Evolutionary conservation across 306 rosid species (phyloP), one percentile per base, ranked within the genome.

Genomic region (Spatholobus suberectus): DNA sequence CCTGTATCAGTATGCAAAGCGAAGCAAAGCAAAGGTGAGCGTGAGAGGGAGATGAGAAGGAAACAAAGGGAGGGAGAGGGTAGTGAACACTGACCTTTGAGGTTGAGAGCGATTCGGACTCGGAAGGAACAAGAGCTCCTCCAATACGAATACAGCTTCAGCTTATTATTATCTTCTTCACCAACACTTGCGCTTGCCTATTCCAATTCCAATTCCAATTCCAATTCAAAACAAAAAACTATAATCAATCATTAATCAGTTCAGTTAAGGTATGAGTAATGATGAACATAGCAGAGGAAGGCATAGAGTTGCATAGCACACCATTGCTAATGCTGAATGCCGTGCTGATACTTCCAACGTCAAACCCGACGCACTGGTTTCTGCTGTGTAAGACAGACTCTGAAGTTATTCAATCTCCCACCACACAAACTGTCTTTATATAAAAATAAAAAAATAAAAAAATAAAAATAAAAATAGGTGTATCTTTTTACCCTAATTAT

Each of bases 81-180:
- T n/a, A 29, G 32, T 29, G 32, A 29, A 1, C 3, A 29, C 3
- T 29, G 3, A 29, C 96, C 93, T 92, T 95, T 95, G 76, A 95
- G 84, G 83, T 87, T 87, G 80, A 87, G 90, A 74, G 86, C 90
- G 20, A 87, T 73, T 68, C 90, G 80, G 41, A 78, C 86, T 24
- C 90, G 82, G 68, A 78, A 78, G 38, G 90, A 4, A 83, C 88
- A 81, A 1, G 88, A 81, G 54, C 90, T 87, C 43, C 65, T 81
- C 86, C 88, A 87, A 20, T 84, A 87, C 3, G 90, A 87, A 74
- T 84, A 87, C 13, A 87, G 75, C 14, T 8, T 83, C 1, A 87
- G 75, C 51, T 79, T 69, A 9, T 35, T 70, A 2, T 47, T 6
- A 15, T 54, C 44, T 43, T 40, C 66, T 11, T 26, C 68, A 18